Base-by-base conservation (phyloP, 345 rosid genomes). In the Citrus inodora region DNA sequence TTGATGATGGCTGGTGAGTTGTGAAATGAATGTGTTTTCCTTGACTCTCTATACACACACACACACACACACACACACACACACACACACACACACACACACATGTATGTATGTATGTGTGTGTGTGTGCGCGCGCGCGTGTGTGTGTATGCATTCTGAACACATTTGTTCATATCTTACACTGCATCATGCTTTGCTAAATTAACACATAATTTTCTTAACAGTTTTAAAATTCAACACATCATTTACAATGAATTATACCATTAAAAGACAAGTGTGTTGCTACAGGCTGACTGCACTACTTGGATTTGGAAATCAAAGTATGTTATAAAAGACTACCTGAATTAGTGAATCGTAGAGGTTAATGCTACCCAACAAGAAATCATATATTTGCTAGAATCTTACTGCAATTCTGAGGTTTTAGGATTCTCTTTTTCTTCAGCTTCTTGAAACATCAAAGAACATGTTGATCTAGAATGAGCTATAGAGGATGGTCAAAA, bases 1-100 rank as follows among this genome's bases (percentile, higher is more conserved):
- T 94, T 56, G 92, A 92, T 71, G 93, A 92, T 86, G 98, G 98
- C 74, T 96, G 98, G 99, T 94, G 87, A 55, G 97, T 87, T 72
- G 58, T 69, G 46, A 74, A 63, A 37, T 37, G 40, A 37, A 37
- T 37, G 40, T 37, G 40, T 37, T 37, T 37, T 37, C 40, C 7
- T 37, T 7, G 40, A 37, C 40, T 37, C 28, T 28, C 1, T 1
- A 28, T 0, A 28, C 2, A 28, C 2, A 28, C 2, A 28, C 2
- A 28, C 2, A 28, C 28, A 28, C 28, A 28, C 28, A 28, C 28
- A 28, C 2, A 28, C 28, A 28, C 28, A 1, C 28, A 28, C 2
- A 28, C 28, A 28, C 28, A 28, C 28, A 28, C 28, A 28, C 28
- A 28, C 2, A 28, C 28, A 28, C 28, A 1, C 28, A 28, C 2